Base-by-base conservation (phyloP, 1,284 basidiomycete genomes). In the Malassezia globosa region DNA sequence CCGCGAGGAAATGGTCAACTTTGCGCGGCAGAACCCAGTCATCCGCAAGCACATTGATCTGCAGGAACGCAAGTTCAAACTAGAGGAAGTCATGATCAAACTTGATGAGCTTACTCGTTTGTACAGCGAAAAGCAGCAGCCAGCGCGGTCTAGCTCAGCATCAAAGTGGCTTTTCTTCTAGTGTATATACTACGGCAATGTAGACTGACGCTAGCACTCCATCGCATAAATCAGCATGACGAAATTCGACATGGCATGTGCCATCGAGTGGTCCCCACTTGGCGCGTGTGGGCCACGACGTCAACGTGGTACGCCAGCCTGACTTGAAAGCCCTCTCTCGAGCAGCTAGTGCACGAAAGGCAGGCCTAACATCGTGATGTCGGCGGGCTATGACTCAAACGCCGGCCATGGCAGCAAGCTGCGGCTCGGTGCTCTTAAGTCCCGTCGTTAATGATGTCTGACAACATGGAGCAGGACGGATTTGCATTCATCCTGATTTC, bases 31-130 rank as follows among this genome's bases (percentile, higher is more conserved):
- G 76, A 97, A 97, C 69, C 92, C 90, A 1, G 75, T 75, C 23
- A 81, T 99, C 47, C 76, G 81, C 58, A 76, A 76, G 47, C 94
- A 99, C 71, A 77, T 99, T n/a, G 89, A 97, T 57, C 74, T 99
- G 35, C 94, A 99, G 72, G 87, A 92, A 52, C 78, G 89, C 27
- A 97, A 96, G 69, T 89, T 96, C 69, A 96, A 95, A 74, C 77
- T 97, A n/a, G 65, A 65, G 29, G 59, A 61, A 60, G 67, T 73
- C 19, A 69, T 72, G 52, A 63, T 66, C 3, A 72, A 70, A 42
- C 59, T 73, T 29, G 64, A 65, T 47, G 61, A 62, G 3, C 51
- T 73, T 23, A 66, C 72, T 44, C 72, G 72, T 48, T 37, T 73
- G 7, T 72, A 73, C 48, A 58, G 66, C 18, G 70, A 72, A 37